Base-by-base conservation (phyloP, 371 early-diverging fungal species). In the Funneliformis caledonium region DNA sequence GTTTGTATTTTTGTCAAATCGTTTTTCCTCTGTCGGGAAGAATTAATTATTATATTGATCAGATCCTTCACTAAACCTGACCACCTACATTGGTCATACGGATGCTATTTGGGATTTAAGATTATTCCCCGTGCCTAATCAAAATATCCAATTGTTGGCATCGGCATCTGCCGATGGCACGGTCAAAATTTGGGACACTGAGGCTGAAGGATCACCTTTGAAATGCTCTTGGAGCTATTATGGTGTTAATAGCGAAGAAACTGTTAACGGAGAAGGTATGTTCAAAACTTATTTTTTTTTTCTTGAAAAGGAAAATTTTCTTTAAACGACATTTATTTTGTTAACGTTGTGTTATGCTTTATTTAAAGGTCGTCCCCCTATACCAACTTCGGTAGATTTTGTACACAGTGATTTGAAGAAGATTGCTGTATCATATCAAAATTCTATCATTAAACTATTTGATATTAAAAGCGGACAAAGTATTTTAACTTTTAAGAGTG, bases 41-140 rank as follows among this genome's bases (percentile, higher is more conserved):
- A 73, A n/a, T 83, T 68, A 75, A 73, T 78, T 42, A 3, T 67
- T 76, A 11, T 42, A 61, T 33, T 43, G 16, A 14, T 14, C 78
- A 92, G 93, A 91, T 81, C 85, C 91, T 48, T 87, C 88, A 0
- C 62, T 92, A 22, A 86, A 89, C 42, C 81, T 88, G 16, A 87
- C 91, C 10, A 91, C 91, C 1, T 93, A 89, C 78, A 88, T 93
- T 14, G 96, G 95, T 1, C 96, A 96, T 82, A 92, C 94, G 0
- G 96, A 96, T 83, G 90, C 91, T 2, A 90, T 97, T 16, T 97
- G 97, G 97, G 94, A 94, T 80, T 85, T 95, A 69, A 91, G 92
- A 77, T 81, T 93, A 9, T 93, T 93, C 81, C 92, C 94, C 6
- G 72, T 86, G 31, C 60, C 82, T 33, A 50, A 84, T 78, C 70